Evolutionary conservation across 768 basidiomycete genomes (phyloP).

Genomic region (Termitomyces sp.): DNA sequence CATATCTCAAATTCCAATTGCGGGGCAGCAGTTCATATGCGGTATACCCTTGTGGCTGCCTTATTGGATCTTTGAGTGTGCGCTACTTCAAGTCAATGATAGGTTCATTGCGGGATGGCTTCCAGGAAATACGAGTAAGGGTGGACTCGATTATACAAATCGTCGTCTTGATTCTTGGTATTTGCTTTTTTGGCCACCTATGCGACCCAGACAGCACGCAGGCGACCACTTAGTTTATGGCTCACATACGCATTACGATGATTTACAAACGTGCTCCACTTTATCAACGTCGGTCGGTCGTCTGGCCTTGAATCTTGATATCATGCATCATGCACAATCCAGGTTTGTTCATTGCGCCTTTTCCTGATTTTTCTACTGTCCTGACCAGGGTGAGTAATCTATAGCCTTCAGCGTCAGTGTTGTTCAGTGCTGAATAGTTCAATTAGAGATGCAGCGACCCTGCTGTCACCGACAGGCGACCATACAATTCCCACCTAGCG

Average conservation of each 20-base stretch:
- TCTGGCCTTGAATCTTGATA: no score
- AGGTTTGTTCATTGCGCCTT: neutral
- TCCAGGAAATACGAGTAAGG: neutral
- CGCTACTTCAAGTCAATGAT: no score
- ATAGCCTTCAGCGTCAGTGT: neutral
- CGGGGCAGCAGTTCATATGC: no score
- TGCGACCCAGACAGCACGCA: neutral
- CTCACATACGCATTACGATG: neutral
- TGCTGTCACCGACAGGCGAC: neutral
- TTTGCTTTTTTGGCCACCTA: neutral
- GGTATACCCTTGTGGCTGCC: no score
- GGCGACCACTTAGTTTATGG: neutral
- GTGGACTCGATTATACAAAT: neutral
- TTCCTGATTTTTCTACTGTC: neutral
- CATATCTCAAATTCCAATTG: no score
- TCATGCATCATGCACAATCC: no score
- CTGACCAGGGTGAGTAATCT: neutral
- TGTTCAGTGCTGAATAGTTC: neutral
- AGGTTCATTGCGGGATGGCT: neutral
- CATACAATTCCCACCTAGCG: neutral
- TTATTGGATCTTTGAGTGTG: no score
- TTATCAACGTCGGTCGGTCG: neutral
- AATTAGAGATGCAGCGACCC: neutral
- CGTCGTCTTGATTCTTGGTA: neutral
- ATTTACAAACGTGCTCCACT: neutral